Conservation (phyloP, 768 basidiomycete genomes). For the Mrakia gelida region DNA sequence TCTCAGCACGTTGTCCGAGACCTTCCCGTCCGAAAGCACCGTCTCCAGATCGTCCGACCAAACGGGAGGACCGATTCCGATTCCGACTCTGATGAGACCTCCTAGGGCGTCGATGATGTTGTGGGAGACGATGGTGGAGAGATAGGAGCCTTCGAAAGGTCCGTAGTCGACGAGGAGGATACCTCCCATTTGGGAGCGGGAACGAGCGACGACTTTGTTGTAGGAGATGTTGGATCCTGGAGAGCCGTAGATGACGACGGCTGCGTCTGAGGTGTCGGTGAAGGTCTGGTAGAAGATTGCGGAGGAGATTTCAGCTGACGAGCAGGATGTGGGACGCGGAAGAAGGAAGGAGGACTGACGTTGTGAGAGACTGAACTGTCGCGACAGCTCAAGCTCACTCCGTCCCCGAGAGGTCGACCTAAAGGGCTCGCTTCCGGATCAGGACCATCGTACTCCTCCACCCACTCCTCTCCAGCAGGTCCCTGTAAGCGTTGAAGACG, state of each 20-base stretch:
- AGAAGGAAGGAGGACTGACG: slow-evolving; percentile 20
- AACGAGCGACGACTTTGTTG: slow-evolving; percentile 45
- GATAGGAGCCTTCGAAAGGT: slow-evolving; percentile 48
- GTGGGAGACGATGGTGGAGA: slow-evolving; percentile 42
- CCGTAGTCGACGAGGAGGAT: slow-evolving; percentile 47
- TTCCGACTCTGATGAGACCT: slow-evolving; percentile 46
- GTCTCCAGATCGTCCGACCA: slow-evolving; percentile 47
- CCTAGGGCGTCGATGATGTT: slow-evolving; percentile 46
- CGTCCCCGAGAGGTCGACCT: slow-evolving; percentile 48
- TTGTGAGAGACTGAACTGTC: slow-evolving; percentile 44
- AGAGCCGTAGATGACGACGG: slow-evolving; percentile 47
- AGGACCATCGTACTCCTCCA: slow-evolving; percentile 42
- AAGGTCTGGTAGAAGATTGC: slow-evolving; percentile 39
- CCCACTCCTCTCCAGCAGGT: slow-evolving; percentile 46
- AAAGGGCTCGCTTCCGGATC: slow-evolving; percentile 44
- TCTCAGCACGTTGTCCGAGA: slow-evolving; percentile 44
- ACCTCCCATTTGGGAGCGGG: slow-evolving; percentile 45
- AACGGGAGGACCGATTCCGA: slow-evolving; percentile 47
- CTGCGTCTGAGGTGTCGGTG: slow-evolving; percentile 47
- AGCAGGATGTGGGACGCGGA: not conserved
- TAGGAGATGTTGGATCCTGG: slow-evolving; percentile 45
- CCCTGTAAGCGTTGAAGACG: slow-evolving; percentile 35
- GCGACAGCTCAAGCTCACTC: slow-evolving; percentile 46
- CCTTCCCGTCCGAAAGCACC: slow-evolving; percentile 43
- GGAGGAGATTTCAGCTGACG: not conserved